These are phyloP conservation scores for Pseudocercospora cruenta DNA, from an alignment of 2,329 filamentous ascomycete species.

Conservation along the genomic window DNA sequence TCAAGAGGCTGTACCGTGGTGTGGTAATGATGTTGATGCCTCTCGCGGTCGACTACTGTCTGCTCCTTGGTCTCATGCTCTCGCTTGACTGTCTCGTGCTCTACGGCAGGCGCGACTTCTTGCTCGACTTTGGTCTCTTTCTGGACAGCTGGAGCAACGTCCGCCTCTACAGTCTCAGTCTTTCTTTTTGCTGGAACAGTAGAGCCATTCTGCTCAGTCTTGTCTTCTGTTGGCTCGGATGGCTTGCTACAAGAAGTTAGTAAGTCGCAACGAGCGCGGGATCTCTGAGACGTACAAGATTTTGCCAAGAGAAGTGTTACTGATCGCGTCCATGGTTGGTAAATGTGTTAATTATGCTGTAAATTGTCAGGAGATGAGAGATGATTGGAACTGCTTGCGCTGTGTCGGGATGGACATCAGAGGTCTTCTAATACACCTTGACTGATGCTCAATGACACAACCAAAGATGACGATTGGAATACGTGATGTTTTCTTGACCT, in stretches of 20 bases:
- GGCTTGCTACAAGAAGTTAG: neutral
- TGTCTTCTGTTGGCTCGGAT: neutral
- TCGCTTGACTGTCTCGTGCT: conserved; percentile 25
- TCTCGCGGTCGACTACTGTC: conserved; percentile 24
- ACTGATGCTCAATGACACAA: too few species aligned
- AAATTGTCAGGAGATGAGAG: too few species aligned
- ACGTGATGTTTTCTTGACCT: too few species aligned
- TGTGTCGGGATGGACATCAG: too few species aligned
- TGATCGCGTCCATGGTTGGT: neutral
- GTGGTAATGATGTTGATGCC: conserved; percentile 35
- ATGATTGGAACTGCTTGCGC: too few species aligned
- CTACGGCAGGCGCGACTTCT: conserved; percentile 28
- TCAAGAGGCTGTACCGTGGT: conserved; percentile 34
- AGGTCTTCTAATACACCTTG: too few species aligned
- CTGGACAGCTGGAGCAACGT: conserved; percentile 7
- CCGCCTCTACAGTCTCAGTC: neutral
- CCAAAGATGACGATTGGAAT: too few species aligned
- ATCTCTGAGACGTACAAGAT: neutral
- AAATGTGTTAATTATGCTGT: neutral
- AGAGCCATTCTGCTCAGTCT: neutral
- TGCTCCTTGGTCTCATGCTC: conserved; percentile 24
- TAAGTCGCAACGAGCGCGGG: neutral
- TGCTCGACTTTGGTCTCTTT: conserved; percentile 27
- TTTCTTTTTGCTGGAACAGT: neutral
- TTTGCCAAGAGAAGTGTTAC: neutral